phyloP scores from a whole-genome alignment of 2,329 filamentous ascomycete genomes.

The Epichloe sibirici region DNA sequence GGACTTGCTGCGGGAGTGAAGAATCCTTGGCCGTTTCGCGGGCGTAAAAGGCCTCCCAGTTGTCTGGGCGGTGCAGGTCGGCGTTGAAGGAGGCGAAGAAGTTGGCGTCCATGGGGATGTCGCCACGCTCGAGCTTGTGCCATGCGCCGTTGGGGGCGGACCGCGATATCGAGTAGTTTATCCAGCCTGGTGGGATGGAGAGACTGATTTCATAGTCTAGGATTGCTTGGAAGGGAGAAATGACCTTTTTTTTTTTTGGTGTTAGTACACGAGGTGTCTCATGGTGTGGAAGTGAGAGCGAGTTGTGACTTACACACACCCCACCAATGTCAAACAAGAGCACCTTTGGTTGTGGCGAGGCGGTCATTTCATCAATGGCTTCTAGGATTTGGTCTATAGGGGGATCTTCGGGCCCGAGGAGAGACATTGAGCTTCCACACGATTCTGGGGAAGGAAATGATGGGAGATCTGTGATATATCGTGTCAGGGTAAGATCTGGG shows the following conservation, averaged over 20 bases:
- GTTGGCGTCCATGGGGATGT: slow-evolving; percentile 57
- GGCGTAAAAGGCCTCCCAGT: slow-evolving; percentile 58
- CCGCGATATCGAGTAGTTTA: slow-evolving; percentile 80
- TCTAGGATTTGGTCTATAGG: slow-evolving; percentile 16
- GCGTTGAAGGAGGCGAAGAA: slow-evolving; percentile 68
- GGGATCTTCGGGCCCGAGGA: background rate
- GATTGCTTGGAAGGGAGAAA: slow-evolving; percentile 87
- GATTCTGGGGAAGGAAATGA: background rate
- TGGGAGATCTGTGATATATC: background rate
- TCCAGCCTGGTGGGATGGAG: slow-evolving; percentile 73
- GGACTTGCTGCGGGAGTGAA: slow-evolving; percentile 29
- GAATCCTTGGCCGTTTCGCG: slow-evolving; percentile 30
- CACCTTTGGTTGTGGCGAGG: slow-evolving; percentile 49
- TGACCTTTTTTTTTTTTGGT: slow-evolving; percentile 43
- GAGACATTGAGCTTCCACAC: background rate
- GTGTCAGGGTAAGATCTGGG: background rate
- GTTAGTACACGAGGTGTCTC: background rate
- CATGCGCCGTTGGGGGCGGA: slow-evolving; percentile 70
- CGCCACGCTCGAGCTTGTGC: slow-evolving; percentile 79
- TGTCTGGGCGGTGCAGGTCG: slow-evolving; percentile 53
- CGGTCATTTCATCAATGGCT: slow-evolving; percentile 27
- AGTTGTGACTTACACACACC: slow-evolving; percentile 65
- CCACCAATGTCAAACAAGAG: slow-evolving; percentile 92
- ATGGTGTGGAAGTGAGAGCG: background rate
- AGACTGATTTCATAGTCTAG: slow-evolving; percentile 73